Evolutionary conservation across 2,329 filamentous ascomycete species (phyloP).

Genomic region (Botrytis pseudocinerea): DNA sequence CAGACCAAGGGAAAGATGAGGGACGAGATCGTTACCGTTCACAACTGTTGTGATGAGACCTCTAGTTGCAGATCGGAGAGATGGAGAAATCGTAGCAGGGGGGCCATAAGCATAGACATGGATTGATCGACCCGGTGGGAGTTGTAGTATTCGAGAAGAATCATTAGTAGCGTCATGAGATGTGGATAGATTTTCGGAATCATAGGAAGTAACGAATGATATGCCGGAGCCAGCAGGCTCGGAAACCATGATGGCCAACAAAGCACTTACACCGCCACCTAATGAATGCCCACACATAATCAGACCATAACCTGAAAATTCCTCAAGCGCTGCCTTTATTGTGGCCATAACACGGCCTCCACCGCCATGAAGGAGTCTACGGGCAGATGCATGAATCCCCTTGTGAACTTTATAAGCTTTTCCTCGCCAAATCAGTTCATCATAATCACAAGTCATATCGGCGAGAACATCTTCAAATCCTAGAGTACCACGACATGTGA

Average conservation of each 20-base stretch:
- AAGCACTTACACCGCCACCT: conserved; percentile 55
- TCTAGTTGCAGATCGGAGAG: conserved; percentile 67
- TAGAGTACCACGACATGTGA: conserved; percentile 56
- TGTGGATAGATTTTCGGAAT: conserved; percentile 70
- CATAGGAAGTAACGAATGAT: conserved; percentile 58
- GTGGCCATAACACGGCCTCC: conserved; percentile 54
- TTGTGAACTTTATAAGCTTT: conserved; percentile 56
- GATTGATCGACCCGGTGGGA: conserved; percentile 69
- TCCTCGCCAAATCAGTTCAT: conserved; percentile 50
- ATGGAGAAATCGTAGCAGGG: conserved; percentile 69
- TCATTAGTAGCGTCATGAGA: conserved; percentile 43
- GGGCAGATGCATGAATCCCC: conserved; percentile 56
- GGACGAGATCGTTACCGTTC: conserved; percentile 72
- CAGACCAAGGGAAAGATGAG: conserved; percentile 70
- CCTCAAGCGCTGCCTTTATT: conserved; percentile 52
- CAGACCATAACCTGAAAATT: conserved; percentile 57
- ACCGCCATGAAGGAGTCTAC: conserved; percentile 51
- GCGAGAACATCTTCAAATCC: conserved; percentile 59
- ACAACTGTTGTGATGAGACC: conserved; percentile 75
- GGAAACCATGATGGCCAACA: conserved; percentile 55
- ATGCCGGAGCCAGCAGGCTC: conserved; percentile 47
- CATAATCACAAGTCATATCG: conserved; percentile 59
- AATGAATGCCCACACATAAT: conserved; percentile 57
- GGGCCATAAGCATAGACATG: conserved; percentile 80
- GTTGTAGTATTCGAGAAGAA: conserved; percentile 44